phyloP scores from a whole-genome alignment of 805 yeast species.

The Kuraishia molischiana region DNA sequence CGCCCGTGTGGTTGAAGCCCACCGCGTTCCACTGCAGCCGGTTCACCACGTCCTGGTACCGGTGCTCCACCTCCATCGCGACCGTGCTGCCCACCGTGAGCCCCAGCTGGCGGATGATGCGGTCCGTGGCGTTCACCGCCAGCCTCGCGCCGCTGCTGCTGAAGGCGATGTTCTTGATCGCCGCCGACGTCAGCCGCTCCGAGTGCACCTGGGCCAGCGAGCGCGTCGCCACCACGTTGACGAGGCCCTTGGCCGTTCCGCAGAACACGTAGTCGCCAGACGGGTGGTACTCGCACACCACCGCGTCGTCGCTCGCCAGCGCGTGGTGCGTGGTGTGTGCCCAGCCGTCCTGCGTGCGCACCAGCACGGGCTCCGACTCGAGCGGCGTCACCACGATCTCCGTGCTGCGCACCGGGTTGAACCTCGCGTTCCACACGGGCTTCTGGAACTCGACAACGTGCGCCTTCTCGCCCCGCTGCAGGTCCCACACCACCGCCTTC shows the following conservation, averaged over 20 bases:
- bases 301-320: conserved; percentile 18
- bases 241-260: conserved; percentile 77
- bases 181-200: conserved; percentile 50
- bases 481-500: conserved; percentile 75
- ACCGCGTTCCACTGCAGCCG: conserved; percentile 82
- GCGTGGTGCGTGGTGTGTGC: no score
- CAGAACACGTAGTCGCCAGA: conserved; percentile 48
- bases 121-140: conserved; percentile 69
- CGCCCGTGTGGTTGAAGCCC: conserved; percentile 63
- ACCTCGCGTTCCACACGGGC: conserved; percentile 62
- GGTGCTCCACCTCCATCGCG: conserved; percentile 32
- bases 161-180: conserved; percentile 57
- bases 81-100: conserved; percentile 10
- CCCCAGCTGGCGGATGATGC: conserved; percentile 56
- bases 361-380: conserved; percentile 51
- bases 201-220: conserved; percentile 24
- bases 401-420: conserved; percentile 38
- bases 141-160: conserved; percentile 51
- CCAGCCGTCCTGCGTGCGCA: conserved; percentile 19
- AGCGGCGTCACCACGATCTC: conserved; percentile 54
- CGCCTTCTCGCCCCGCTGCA: conserved; percentile 30
- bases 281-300: conserved; percentile 41
- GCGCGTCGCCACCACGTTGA: conserved; percentile 36
- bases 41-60: conserved; percentile 86
- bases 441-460: conserved; percentile 46